phyloP scores from a whole-genome alignment of 1,284 basidiomycete genomes.

The Neotropicomus parvogracilis region DNA sequence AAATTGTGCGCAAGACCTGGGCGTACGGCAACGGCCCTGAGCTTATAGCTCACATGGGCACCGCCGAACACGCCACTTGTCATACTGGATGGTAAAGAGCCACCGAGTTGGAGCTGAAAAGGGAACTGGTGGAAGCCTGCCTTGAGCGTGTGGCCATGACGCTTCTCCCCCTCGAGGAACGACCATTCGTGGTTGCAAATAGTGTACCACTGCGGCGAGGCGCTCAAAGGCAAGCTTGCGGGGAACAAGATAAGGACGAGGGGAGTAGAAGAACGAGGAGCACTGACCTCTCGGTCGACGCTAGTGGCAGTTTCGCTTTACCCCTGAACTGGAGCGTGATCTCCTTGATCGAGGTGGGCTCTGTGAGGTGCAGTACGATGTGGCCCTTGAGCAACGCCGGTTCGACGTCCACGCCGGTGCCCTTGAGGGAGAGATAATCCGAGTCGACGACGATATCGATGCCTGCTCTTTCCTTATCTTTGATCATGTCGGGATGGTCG shows the following conservation, averaged over 20 bases:
- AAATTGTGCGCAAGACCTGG: conserved; percentile 75
- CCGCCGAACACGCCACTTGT: conserved; percentile 54
- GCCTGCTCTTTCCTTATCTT: conserved; percentile 47
- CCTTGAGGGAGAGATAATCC: conserved; percentile 68
- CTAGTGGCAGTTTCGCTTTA: conserved; percentile 70
- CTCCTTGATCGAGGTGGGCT: conserved; percentile 83
- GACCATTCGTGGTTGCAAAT: conserved; percentile 85
- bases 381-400: conserved; percentile 73
- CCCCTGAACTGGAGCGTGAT: conserved; percentile 81
- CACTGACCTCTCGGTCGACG: conserved; percentile 62
- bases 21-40: conserved; percentile 77
- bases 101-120: conserved; percentile 80
- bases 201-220: conserved; percentile 56
- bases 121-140: conserved; percentile 86
- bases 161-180: conserved; percentile 77
- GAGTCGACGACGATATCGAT: conserved; percentile 76
- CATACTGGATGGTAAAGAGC: conserved; percentile 76
- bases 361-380: conserved; percentile 73
- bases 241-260: conserved; percentile 16
- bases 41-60: conserved; percentile 78
- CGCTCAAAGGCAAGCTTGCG: conserved; percentile 41
- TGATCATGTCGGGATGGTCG: conserved; percentile 38
- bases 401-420: conserved; percentile 80
- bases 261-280: conserved; percentile 18
- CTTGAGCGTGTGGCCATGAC: conserved; percentile 82